Evolutionary conservation across 225 moss, liverwort and hornwort genomes (phyloP), one percentile per base, ranked within the genome.

Genomic region (Thuidium tamariscinum): DNA sequence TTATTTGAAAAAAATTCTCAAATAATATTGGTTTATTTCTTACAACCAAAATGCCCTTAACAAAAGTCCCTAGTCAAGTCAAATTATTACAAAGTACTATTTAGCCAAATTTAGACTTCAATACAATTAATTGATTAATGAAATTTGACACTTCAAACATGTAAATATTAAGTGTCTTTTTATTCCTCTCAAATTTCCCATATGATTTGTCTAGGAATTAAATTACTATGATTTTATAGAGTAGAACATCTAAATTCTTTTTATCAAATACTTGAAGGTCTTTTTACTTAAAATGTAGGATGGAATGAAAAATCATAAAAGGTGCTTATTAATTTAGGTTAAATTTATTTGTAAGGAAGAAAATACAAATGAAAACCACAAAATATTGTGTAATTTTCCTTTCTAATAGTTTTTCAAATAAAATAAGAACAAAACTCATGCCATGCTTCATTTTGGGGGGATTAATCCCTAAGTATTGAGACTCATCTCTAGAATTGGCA

Each of bases 221-320:
- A 19, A 0, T 30, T 48, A 12, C 4, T 7, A 0, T 74, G 11
- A 74, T 51, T 49, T 44, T 13, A 34, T 4, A 0, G 1, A 51
- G 0, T 13, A 2, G 34, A 51, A 30, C 7, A 30, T 30, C 1
- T 30, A 10, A 48, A 42, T 1, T 1, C 10, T 11, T 11, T 29
- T 3, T 27, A 17, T 10, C 6, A 17, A 1, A 17, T 17, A 10
- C 2, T 0, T 13, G 2, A 18, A 7, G 1, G 2, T 26, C 9
- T 16, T 42, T 25, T 41, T 2, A 46, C 6, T 29, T 29, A 19
- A 32, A 73, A 20, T 12, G 2, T 4, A 12, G 4, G 4, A 48
- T 48, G 26, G 46, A 72, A 29, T 72, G 11, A 46, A 46, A 29
- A 30, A 72, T 30, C 1, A 11, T 19, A 4, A 3, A 7, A 5